Evolutionary conservation across 495 filamentous ascomycete species (phyloP), one percentile per base, ranked within the genome.

Genomic region (Neurospora discreta): DNA sequence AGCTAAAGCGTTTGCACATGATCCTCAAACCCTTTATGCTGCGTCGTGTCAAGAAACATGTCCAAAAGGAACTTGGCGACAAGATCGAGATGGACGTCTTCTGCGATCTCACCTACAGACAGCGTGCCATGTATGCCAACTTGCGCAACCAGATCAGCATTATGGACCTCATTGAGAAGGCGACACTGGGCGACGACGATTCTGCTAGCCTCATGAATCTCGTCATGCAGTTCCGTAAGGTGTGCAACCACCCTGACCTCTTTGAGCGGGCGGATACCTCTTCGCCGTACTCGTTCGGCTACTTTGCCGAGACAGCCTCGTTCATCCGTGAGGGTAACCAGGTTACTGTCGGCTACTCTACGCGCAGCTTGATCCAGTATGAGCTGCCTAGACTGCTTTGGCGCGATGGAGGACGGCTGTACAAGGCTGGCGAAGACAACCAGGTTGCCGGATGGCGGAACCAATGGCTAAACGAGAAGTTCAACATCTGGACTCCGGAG

Each of bases 21-120:
- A 99, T 99, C 75, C 84, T 99, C 75, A 98, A 98, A 80, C 95
- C 95, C 0, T 99, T 99, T 87, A 99, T 99, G 95, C 88, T 99
- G 77, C 93, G 95, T 70, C 94, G 95, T 87, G 92, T 99, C 78
- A 99, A 99, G 86, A 98, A 98, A 81, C 94, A 98, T 80, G 95
- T 99, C 16, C 95, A 99, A 77, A 97, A 98, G 79, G 95, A 99
- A 78, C 88, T 99, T 68, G 95, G 95, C 18, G 96, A 99, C 85
- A 99, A 99, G 89, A 94, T 98, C 68, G 95, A 99, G 82, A 85
- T 91, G 74, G 96, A 98, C 75, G 87, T 99, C 70, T 97, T 95
- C 86, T 99, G 95, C 81, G 92, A 99, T 76, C 87, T 99, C 72
- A 98, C 95, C 0, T 98, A 99, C 78, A 92, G 95, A 75, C 95